Evolutionary conservation across 257 asterid genomes (phyloP), one percentile per base, ranked within the genome.

Genomic region (Echites panduratus): DNA sequence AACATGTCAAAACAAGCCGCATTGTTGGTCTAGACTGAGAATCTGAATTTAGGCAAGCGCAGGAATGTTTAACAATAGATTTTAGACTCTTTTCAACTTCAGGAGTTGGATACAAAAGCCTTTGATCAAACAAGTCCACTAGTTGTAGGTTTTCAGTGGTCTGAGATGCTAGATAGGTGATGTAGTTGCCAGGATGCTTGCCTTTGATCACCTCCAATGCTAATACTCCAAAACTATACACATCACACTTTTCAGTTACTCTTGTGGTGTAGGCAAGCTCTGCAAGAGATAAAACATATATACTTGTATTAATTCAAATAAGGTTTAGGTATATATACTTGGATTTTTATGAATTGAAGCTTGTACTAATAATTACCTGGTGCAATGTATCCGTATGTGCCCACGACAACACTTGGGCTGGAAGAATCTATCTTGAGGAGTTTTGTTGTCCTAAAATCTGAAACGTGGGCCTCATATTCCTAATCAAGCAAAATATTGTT

Each of bases 221-320:
- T 9, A 83, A 56, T 9, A 80, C 79, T 19, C 87, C 83, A 47
- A 83, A 80, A 62, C 87, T 83, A 64, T 77, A 83, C 9, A 80
- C 80, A 59, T 83, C 86, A 50, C 81, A 76, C 8, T 66, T 81
- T 24, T 72, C 78, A 12, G 9, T 69, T 62, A 78, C 74, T 48
- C 57, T 56, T 74, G 70, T n/a, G 2, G 82, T 78, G 70, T 71
- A 81, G 7, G 85, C 78, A 68, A 78, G 75, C 53, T 78, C 82
- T 78, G 77, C 22, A 22, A 9, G 17, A 47, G 41, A 47, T 1
- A 45, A 41, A 41, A 4, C 7, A n/a, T n/a, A n/a, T n/a, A 41
- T 41, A 7, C 0, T 32, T 32, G 38, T 32, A 32, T 32, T 32
- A n/a, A n/a, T n/a, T 32, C 38, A 32, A 1, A 32, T 32, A 32